A percentile compares a stretch with the other conserved stretches of the same genome.
phyloP scores from a whole-genome alignment of 1,284 basidiomycete genomes.

The Moesziomyces antarcticus region DNA sequence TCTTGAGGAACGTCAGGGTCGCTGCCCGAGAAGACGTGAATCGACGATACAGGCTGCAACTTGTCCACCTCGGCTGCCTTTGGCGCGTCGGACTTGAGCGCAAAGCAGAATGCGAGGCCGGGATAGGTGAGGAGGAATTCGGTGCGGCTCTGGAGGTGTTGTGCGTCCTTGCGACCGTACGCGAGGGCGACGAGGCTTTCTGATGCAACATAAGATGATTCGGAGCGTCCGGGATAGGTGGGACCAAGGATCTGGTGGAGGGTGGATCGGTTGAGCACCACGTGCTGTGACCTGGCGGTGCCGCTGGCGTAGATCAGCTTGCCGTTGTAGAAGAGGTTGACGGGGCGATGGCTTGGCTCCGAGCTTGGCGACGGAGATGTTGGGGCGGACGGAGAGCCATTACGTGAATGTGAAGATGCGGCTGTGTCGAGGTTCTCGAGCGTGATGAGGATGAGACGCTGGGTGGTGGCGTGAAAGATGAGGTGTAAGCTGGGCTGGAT shows the following conservation, averaged over 20 bases:
- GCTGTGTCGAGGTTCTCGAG: constrained; percentile 34
- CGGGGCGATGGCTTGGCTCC: constrained; percentile 35
- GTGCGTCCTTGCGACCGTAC: not conserved
- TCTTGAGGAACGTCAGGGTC: constrained; percentile 36
- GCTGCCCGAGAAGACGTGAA: constrained; percentile 41
- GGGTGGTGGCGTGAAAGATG: constrained; percentile 35
- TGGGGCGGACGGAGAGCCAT: not conserved
- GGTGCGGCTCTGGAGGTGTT: not conserved
- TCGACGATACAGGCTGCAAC: constrained; percentile 37
- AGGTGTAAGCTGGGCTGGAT: constrained; percentile 46
- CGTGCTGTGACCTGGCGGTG: constrained; percentile 6
- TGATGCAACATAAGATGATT: constrained; percentile 6
- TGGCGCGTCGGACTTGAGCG: constrained; percentile 12
- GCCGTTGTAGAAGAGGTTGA: constrained; percentile 43
- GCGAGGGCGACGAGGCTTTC: constrained; percentile 13
- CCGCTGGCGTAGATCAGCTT: constrained; percentile 33
- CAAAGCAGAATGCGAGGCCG: constrained; percentile 45
- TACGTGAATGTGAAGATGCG: not conserved
- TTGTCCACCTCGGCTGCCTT: constrained; percentile 36
- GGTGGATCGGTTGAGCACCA: constrained; percentile 42
- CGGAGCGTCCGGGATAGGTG: constrained; percentile 40
- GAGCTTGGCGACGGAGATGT: not conserved
- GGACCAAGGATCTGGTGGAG: constrained; percentile 49
- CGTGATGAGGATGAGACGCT: constrained; percentile 46
- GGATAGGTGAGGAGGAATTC: constrained; percentile 47